Base-by-base conservation (phyloP, 2,329 filamentous ascomycete genomes). In the Cytospora schulzeri region DNA sequence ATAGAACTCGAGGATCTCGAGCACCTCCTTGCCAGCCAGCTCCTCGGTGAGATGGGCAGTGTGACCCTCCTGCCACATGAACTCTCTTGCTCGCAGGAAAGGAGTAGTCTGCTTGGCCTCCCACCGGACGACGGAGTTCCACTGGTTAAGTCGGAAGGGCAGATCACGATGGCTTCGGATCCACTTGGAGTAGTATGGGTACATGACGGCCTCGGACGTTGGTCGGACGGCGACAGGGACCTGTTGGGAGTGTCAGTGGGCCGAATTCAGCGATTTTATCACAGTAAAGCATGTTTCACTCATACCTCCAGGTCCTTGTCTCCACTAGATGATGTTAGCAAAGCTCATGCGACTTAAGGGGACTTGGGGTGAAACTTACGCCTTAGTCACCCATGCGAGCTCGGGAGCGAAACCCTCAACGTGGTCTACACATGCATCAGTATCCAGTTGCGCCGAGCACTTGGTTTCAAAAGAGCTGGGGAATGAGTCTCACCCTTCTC, bases 371-470 rank as follows among this genome's bases (percentile, higher is more conserved):
- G 24, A 22, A 33, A 81, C 85, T 79, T 78, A 89, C 83, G 89
- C 91, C 77, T 92, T 91, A 60, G 91, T 95, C 31, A 95, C 91
- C 91, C 91, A 95, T 63, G 91, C 91, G 70, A 95, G 85, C 77
- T 95, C 91, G 38, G 95, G 93, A 60, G 95, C 95, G 76, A 99
- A 99, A n/a, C 95, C 95, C 78, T 99, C 94, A 68, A 99, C 91
- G 77, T 99, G 95, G 73, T 95, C 91, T 64, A 50, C 38, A 29
- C 4, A 41, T 26, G 15, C 33, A n/a, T 57, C 48, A 62, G 58
- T 38, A 17, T 48, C 31, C n/a, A 56, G 17, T 24, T 24, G 48
- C 31, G 17, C 24, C 4, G 14, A 38, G 28, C 1, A 22, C 24
- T 35, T 3, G n/a, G 2, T 8, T 29, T 17, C 12, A 15, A 17